These are phyloP conservation scores for Dispira simplex DNA, from an alignment of 192 early-diverging fungal species.

Conservation along the genomic window DNA sequence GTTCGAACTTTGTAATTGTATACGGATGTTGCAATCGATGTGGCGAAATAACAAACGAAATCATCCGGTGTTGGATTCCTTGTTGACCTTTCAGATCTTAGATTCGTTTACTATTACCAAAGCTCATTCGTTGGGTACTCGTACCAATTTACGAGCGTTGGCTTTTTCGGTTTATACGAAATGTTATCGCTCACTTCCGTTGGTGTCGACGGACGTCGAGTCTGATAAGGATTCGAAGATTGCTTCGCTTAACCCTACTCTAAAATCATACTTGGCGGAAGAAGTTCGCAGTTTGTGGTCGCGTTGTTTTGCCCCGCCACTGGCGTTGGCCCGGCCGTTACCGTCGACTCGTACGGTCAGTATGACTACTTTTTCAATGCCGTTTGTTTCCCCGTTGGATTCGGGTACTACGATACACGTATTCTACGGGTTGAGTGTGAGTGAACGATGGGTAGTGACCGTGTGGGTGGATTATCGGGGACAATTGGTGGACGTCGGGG, in stretches of 20 bases:
- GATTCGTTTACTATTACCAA: background rate
- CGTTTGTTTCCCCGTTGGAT: conserved; percentile 5
- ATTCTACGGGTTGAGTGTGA: background rate
- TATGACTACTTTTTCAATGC: background rate
- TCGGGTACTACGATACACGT: conserved; percentile 8
- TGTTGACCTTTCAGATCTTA: background rate
- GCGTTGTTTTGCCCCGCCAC: conserved; percentile 6
- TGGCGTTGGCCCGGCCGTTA: background rate
- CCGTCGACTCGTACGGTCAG: background rate
- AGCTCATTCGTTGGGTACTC: conserved; percentile 1
- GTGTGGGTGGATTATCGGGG: conserved; percentile 9
- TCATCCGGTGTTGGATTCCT: background rate
- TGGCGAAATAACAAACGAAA: background rate
- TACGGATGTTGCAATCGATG: conserved; percentile 8
- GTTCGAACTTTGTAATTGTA: conserved; percentile 10
- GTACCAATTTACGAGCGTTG: background rate
- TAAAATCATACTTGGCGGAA: background rate
- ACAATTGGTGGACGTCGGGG: conserved; percentile 2
- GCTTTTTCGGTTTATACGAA: conserved; percentile 8
- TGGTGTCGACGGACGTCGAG: background rate
- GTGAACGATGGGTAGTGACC: background rate
- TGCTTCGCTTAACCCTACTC: background rate
- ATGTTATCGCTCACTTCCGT: background rate
- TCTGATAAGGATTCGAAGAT: too few relatives aligned
- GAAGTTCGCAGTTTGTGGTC: background rate